Conservation (phyloP, 2,329 filamentous ascomycete genomes). For the Basipetospora sp. region DNA sequence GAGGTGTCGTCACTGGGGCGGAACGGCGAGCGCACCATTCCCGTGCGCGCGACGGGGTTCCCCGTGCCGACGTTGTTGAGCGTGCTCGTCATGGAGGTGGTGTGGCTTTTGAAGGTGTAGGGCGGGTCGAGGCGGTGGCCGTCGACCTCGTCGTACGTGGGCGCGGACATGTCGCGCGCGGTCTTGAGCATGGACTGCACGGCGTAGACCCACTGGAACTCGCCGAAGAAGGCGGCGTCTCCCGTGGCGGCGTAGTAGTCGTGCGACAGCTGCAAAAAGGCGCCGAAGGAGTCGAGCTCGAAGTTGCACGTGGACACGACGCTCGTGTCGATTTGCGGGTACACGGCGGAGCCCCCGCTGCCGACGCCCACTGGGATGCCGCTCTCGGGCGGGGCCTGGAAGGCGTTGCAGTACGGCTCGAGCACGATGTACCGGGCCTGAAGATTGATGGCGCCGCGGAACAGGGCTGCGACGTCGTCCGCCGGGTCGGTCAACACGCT, state of each 20-base stretch:
- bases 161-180: constrained; percentile 53
- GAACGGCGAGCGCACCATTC: constrained; percentile 75
- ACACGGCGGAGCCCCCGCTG: constrained; percentile 8
- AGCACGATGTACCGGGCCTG: constrained; percentile 53
- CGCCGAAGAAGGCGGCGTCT: constrained; percentile 55
- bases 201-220: constrained; percentile 55
- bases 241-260: constrained; percentile 60
- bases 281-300: constrained; percentile 75
- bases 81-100: constrained; percentile 29
- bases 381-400: constrained; percentile 70
- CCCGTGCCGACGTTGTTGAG: constrained; percentile 43
- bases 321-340: constrained; percentile 11
- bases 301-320: constrained; percentile 78
- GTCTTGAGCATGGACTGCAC: constrained; percentile 55
- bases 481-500: constrained; percentile 40
- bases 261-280: constrained; percentile 67
- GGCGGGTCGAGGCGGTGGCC: constrained; percentile 39
- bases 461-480: constrained; percentile 47
- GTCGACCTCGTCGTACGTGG: constrained; percentile 55
- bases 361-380: constrained; percentile 35
- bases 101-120: constrained; percentile 65
- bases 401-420: constrained; percentile 76
- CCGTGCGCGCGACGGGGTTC: constrained; percentile 63
- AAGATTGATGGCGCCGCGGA: constrained; percentile 56
- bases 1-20: constrained; percentile 80